Conservation (phyloP, 495 filamentous ascomycete species). For the Penicillium paxilli region DNA sequence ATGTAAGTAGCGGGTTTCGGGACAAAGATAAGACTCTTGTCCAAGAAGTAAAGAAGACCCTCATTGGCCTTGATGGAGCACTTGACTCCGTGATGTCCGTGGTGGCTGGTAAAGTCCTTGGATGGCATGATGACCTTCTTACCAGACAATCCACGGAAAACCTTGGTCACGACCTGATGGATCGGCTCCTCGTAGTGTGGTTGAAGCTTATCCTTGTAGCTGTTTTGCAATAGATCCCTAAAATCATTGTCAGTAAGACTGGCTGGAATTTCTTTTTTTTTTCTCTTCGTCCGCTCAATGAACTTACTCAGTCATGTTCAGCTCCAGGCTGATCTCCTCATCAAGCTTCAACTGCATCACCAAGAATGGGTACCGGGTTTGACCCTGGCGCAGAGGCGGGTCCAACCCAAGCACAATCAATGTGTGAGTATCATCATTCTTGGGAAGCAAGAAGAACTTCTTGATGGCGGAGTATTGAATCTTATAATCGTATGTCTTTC, state of each 20-base stretch:
- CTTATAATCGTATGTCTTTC: constrained; percentile 99
- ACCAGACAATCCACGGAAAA: constrained; percentile 89
- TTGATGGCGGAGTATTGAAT: constrained; percentile 97
- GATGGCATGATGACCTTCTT: constrained; percentile 94
- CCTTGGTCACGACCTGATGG: constrained; percentile 85
- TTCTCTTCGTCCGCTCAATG: too few relatives aligned
- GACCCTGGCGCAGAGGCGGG: constrained; percentile 93
- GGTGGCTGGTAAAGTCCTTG: constrained; percentile 90
- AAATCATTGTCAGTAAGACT: not conserved
- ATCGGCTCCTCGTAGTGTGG: constrained; percentile 89
- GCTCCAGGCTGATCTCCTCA: constrained; percentile 92
- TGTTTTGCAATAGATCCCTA: constrained; percentile 66
- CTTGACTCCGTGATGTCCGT: constrained; percentile 92
- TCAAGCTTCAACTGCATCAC: constrained; percentile 99
- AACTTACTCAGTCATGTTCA: constrained; percentile 93
- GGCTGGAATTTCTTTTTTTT: too few relatives aligned
- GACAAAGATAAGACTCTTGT: constrained; percentile 98
- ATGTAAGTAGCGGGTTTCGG: constrained; percentile 98
- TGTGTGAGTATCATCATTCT: constrained; percentile 92
- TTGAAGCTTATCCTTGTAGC: constrained; percentile 86
- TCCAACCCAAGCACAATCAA: constrained; percentile 96
- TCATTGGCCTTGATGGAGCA: constrained; percentile 99
- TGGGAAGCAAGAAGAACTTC: constrained; percentile 97
- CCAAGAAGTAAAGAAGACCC: constrained; percentile 92
- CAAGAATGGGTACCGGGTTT: constrained; percentile 97